These are phyloP conservation scores for Pedinophyceae sp. DNA, from an alignment of 139 green algal species.

Conservation along the genomic window DNA sequence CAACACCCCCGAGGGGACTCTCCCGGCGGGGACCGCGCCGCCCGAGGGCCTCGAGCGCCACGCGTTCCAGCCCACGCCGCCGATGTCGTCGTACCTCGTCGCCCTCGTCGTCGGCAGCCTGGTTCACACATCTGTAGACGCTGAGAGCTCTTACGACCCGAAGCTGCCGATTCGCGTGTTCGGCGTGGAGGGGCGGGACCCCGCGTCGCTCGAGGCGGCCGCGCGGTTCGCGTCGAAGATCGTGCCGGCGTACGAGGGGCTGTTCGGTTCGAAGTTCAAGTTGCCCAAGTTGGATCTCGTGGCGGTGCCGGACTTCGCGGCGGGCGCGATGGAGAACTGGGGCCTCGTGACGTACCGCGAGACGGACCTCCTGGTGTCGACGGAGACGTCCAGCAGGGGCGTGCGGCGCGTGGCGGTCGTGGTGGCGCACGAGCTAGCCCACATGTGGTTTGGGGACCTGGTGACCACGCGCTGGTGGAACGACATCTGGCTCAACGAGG, in stretches of 20 bases:
- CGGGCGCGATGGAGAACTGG: constrained; percentile 94
- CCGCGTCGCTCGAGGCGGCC: constrained; percentile 20
- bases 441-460: constrained; percentile 66
- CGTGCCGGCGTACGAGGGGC: constrained; percentile 22
- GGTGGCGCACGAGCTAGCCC: constrained; percentile 71
- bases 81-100: constrained; percentile 76
- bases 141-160: no score
- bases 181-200: no score
- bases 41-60: constrained; percentile 1
- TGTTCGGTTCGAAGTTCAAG: constrained; percentile 38
- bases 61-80: constrained; percentile 34
- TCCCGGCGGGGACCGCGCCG: background rate
- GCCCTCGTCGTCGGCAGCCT: constrained; percentile 54
- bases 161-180: no score
- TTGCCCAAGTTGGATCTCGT: constrained; percentile 79
- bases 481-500: constrained; percentile 88
- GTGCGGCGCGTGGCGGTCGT: constrained; percentile 30
- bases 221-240: constrained; percentile 10
- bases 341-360: constrained; percentile 64
- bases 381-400: background rate
- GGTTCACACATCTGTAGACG: constrained; percentile 1
- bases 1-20: constrained; percentile 44
- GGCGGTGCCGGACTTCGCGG: constrained; percentile 75
- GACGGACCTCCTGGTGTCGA: constrained; percentile 39
- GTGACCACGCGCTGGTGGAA: constrained; percentile 71